Base-by-base conservation (phyloP, 2,329 filamentous ascomycete genomes). In the Cordyceps fumosorosea region DNA sequence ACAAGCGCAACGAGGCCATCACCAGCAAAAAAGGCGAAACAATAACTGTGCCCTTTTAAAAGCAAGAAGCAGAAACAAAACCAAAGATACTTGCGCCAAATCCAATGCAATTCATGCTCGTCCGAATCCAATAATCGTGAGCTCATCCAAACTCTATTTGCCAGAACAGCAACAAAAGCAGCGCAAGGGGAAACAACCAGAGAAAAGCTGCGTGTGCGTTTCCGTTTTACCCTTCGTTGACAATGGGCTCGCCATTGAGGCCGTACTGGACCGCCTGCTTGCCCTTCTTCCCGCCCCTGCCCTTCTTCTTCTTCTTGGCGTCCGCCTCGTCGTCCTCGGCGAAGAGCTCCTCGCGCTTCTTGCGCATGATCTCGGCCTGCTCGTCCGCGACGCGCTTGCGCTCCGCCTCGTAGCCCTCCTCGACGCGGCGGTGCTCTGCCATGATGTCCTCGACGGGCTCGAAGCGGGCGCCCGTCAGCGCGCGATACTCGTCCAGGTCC, bases 401-500 rank as follows among this genome's bases (percentile, higher is more conserved):
- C 68, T 77, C 75, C 1, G 76, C 76, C 67, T 79, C 77, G 55
- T 78, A 79, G 56, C 76, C 73, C 67, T 79, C 78, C 65, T 77
- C 74, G 42, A 74, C 74, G 64, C 75, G 76, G 63, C 76, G 78
- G 69, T 81, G 80, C 71, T 86, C 84, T 11, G 79, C 82, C 66
- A 83, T 76, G 66, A 86, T 83, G 55, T 74, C 77, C 69, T 81
- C 83, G 22, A 85, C 79, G 48, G 80, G 76, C 67, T 83, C 80
- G 67, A 84, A 83, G 71, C 82, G 79, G 56, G 76, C 70, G 32
- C 79, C 80, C 0, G 82, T 81, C 54, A 79, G 74, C n/a, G 76
- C 74, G 69, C 83, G 79, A 75, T 86, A 87, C 72, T 85, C 82
- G 40, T 85, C 82, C 29, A 88, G 74, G 69, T 86, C 80, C 66